Percentiles rank a stretch among this genome's conserved stretches.
phyloP scores from a whole-genome alignment of 176 grass and related monocot genomes.

The Miscanthus lutarioriparius region DNA sequence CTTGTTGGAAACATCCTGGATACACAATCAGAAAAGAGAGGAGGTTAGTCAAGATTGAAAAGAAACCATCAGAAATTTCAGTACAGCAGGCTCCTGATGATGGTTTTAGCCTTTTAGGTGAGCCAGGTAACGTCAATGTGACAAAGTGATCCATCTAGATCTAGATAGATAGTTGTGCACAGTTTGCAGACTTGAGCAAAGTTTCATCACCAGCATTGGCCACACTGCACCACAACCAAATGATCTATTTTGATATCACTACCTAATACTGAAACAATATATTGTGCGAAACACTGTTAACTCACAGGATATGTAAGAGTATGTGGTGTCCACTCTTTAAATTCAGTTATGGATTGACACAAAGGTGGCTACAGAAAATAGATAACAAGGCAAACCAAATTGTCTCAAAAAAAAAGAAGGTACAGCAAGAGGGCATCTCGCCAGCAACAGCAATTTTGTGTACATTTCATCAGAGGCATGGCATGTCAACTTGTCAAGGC shows the following conservation, averaged over 20 bases:
- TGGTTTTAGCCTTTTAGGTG: background rate
- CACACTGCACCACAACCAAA: background rate
- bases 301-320: background rate
- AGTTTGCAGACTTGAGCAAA: background rate
- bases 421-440: background rate
- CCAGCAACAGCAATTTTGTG: background rate
- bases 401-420: background rate
- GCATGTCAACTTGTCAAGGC: no score
- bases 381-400: background rate
- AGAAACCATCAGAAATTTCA: background rate
- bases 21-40: background rate
- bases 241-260: background rate
- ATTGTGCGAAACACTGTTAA: background rate
- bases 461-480: background rate
- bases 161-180: background rate
- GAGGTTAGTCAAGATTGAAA: background rate
- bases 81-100: background rate
- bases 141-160: background rate
- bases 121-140: background rate
- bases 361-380: background rate
- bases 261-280: background rate
- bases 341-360: background rate
- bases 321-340: background rate
- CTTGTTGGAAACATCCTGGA: slow-evolving; percentile 40
- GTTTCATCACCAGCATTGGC: background rate